Base-by-base conservation (phyloP, 2,329 filamentous ascomycete species). In the Aspergillus brunneoviolaceus region DNA sequence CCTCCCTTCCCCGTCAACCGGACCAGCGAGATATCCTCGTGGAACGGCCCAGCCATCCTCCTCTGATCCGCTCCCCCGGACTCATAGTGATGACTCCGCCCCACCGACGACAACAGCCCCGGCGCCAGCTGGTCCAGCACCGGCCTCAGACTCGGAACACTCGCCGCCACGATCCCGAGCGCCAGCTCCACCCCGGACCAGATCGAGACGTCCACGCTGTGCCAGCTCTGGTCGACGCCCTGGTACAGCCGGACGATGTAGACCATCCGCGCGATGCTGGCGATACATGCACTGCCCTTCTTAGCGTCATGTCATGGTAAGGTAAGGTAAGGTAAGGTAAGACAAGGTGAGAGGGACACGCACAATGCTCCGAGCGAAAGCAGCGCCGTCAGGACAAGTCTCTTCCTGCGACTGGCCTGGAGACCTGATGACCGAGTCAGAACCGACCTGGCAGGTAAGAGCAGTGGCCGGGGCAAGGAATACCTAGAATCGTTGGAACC, bases 221-320 rank as follows among this genome's bases (percentile, higher is more conserved):
- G 49, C 61, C 59, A 61, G 33, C 55, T 59, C 0, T 56, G 59
- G 4, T 63, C 61, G n/a, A 33, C 12, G 45, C 61, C 55, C 29
- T 29, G n/a, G 14, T 63, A 63, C 10, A 63, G 49, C 31, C 55
- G 50, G 51, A 63, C 50, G 21, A 63, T 59, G 29, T 61, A 61
- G 16, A 57, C 49, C 59, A 63, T 59, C 21, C 61, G 61, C 6
- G 56, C 50, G 35, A 57, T 49, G 25, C 59, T 61, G 23, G 61
- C 61, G 6, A 61, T 52, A 39, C 59, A 61, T 19, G 59, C 61
- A n/a, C 61, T 35, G 3, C 12, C 9, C 9, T 35, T 35, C 12
- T 35, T 11, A 14, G 9, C 10, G 9, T 35, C 31, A 14, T 35
- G 9, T 35, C 31, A 14, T 14, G 31, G 23, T 23, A 3, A 23